phyloP scores from a whole-genome alignment of 352 stramenopile genomes.

The Globisporangium paddicum region DNA sequence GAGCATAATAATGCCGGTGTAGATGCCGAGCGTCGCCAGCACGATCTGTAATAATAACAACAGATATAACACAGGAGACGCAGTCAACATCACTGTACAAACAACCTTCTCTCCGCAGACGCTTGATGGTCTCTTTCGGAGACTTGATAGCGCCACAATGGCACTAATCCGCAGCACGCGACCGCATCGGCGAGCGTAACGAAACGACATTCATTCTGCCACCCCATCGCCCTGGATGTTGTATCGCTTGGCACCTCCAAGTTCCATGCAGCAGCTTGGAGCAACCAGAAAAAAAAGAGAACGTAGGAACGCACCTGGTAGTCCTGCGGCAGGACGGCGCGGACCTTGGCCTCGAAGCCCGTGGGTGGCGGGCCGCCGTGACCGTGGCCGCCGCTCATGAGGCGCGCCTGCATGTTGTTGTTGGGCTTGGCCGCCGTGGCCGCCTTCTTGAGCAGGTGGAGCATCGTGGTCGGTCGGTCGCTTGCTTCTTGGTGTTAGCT shows the following conservation, averaged over 20 bases:
- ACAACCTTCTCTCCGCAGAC: background rate
- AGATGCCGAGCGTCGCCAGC: constrained; percentile 75
- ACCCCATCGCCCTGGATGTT: background rate
- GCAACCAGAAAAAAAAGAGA: background rate
- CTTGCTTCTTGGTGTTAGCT: constrained; percentile 2
- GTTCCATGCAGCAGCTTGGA: background rate
- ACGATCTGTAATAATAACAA: constrained; percentile 47
- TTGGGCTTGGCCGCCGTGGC: constrained; percentile 45
- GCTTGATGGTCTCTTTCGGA: too few species aligned
- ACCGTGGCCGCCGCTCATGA: constrained; percentile 70
- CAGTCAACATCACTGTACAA: background rate
- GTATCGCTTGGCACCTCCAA: background rate
- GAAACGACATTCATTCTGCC: background rate
- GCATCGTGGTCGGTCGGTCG: constrained; percentile 47
- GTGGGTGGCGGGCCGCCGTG: constrained; percentile 52
- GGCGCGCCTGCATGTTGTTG: constrained; percentile 53
- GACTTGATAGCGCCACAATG: background rate
- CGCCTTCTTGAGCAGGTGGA: constrained; percentile 75
- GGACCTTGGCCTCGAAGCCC: constrained; percentile 83
- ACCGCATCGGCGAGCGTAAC: background rate
- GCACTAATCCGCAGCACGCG: background rate
- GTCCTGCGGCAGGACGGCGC: constrained; percentile 77
- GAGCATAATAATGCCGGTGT: constrained; percentile 72
- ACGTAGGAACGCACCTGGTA: constrained; percentile 61
- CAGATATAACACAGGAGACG: background rate